These are phyloP conservation scores for Calvatia gigantea DNA, from an alignment of 768 basidiomycete genomes.

Conservation along the genomic window DNA sequence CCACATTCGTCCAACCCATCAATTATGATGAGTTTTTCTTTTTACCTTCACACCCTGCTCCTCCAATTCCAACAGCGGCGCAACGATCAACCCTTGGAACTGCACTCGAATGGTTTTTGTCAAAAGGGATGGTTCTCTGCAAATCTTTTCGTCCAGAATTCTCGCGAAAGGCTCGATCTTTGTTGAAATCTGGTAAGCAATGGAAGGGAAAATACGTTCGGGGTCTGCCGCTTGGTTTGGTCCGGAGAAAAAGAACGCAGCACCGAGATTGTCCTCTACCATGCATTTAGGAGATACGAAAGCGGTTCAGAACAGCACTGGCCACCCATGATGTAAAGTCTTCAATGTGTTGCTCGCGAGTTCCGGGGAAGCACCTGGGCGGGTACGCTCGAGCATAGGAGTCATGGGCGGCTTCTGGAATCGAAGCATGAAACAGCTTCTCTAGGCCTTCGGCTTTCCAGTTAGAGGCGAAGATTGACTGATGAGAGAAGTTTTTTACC, in stretches of 20 bases:
- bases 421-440: not conserved
- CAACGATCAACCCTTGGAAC: conserved; percentile 6
- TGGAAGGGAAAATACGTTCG: not conserved
- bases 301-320: not conserved
- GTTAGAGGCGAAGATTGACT: not conserved
- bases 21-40: not conserved
- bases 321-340: not conserved
- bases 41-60: not conserved
- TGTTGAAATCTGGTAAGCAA: not conserved
- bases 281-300: not conserved
- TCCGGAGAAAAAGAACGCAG: conserved; percentile 8
- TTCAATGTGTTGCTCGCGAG: not conserved
- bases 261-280: conserved; percentile 1
- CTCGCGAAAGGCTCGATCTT: not conserved
- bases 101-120: not conserved
- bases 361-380: not conserved
- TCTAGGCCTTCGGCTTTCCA: not conserved
- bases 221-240: not conserved
- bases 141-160: not conserved
- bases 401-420: not conserved
- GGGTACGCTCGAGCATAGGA: not conserved
- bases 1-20: conserved; percentile 4
- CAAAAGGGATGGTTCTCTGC: not conserved
- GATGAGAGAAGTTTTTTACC: not conserved
- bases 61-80: not conserved